Evolutionary conservation across 2,329 filamentous ascomycete genomes (phyloP).

Genomic region (Tympanopsis confertula): DNA sequence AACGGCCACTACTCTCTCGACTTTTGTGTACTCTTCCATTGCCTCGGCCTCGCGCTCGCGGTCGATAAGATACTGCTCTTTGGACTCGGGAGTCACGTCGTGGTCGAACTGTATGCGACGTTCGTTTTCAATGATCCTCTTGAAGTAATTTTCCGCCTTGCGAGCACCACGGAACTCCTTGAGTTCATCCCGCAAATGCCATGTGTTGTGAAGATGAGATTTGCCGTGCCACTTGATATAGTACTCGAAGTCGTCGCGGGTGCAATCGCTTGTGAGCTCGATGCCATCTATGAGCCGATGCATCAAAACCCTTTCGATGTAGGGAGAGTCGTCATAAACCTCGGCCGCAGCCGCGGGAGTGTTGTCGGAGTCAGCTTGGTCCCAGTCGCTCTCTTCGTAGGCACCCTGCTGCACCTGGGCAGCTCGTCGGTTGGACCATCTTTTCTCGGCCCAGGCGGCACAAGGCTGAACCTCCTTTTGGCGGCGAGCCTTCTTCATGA

Average conservation of each 20-base stretch:
- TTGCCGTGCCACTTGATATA: conserved; percentile 95
- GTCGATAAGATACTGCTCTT: conserved; percentile 90
- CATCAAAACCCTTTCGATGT: conserved; percentile 83
- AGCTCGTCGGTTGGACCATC: conserved; percentile 80
- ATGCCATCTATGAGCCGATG: conserved; percentile 66
- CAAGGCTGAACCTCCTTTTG: conserved; percentile 57
- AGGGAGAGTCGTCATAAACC: conserved; percentile 67
- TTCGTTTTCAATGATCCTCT: conserved; percentile 70
- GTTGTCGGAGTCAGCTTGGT: conserved; percentile 50
- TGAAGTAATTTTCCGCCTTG: conserved; percentile 89
- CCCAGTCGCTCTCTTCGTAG: conserved; percentile 57
- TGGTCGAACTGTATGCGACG: conserved; percentile 64
- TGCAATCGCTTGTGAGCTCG: conserved; percentile 43
- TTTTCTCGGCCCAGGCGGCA: conserved; percentile 65
- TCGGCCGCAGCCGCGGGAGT: conserved; percentile 52
- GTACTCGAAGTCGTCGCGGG: conserved; percentile 73
- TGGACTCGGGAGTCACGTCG: conserved; percentile 70
- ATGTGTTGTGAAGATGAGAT: conserved; percentile 90
- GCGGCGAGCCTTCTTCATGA: conserved; percentile 67
- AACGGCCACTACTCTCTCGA: conserved; percentile 82
- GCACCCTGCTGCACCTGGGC: conserved; percentile 55
- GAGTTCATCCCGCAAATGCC: conserved; percentile 71
- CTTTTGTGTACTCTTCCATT: conserved; percentile 78
- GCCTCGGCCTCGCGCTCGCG: conserved; percentile 83
- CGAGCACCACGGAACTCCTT: conserved; percentile 72